These are phyloP conservation scores for Didymella arachidicola DNA, from an alignment of 2,329 filamentous ascomycete species.

Conservation along the genomic window DNA sequence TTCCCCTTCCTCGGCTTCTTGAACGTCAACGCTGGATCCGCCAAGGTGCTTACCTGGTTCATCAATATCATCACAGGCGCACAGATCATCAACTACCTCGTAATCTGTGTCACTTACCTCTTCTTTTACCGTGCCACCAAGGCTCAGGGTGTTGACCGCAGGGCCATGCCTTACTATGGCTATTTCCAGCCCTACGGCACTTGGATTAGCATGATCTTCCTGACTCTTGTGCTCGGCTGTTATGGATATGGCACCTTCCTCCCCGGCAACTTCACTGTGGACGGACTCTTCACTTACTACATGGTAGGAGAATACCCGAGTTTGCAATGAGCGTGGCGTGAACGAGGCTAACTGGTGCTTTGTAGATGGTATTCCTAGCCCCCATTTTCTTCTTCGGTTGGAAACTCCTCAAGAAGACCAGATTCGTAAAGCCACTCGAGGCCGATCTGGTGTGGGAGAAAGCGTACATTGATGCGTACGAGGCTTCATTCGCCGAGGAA, in stretches of 20 bases:
- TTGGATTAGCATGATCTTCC: neutral
- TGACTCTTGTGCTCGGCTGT: neutral
- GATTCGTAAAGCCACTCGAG: neutral
- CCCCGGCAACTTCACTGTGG: neutral
- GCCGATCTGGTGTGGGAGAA: slow-evolving; percentile 53
- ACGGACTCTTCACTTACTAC: neutral
- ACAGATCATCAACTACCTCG: slow-evolving; percentile 52
- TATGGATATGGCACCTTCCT: neutral
- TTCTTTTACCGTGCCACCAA: neutral
- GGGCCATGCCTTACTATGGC: neutral
- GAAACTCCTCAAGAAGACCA: neutral
- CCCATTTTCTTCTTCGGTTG: neutral
- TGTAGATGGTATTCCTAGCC: neutral
- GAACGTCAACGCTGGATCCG: slow-evolving; percentile 70
- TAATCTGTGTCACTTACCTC: neutral
- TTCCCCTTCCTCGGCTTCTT: slow-evolving; percentile 76
- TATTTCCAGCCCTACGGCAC: neutral
- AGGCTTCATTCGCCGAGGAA: slow-evolving; percentile 28
- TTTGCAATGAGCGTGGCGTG: neutral
- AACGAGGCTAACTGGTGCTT: neutral
- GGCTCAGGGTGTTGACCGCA: neutral
- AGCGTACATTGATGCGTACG: slow-evolving; percentile 52
- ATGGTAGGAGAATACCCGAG: neutral
- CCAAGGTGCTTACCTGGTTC: slow-evolving; percentile 77
- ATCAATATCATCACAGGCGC: slow-evolving; percentile 76